Evolutionary conservation across 768 basidiomycete genomes (phyloP).

Genomic region (Termitomyces sp.): DNA sequence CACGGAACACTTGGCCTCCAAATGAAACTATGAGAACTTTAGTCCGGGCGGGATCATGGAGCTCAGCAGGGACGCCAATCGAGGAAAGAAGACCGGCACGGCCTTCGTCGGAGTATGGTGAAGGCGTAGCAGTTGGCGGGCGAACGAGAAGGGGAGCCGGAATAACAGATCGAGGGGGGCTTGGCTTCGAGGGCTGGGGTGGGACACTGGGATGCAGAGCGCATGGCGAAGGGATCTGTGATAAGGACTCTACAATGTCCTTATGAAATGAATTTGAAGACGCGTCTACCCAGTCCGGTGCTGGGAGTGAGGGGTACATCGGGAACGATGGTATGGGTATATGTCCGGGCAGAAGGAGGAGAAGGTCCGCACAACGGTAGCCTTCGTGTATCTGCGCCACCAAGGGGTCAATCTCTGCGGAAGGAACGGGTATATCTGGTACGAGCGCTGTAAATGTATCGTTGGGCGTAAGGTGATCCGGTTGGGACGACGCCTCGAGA

Average conservation of each 20-base stretch:
- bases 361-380: slow-evolving; percentile 65
- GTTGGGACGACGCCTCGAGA: slow-evolving; percentile 13
- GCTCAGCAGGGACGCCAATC: slow-evolving; percentile 50
- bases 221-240: slow-evolving; percentile 20
- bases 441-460: slow-evolving; percentile 23
- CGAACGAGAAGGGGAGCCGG: slow-evolving; percentile 69
- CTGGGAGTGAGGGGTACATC: slow-evolving; percentile 45
- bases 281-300: slow-evolving; percentile 57
- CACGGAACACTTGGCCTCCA: slow-evolving; percentile 69
- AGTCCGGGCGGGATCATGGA: slow-evolving; percentile 39
- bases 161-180: slow-evolving; percentile 30
- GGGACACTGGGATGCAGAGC: slow-evolving; percentile 38
- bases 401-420: slow-evolving; percentile 44
- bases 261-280: slow-evolving; percentile 37
- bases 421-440: slow-evolving; percentile 52
- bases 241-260: slow-evolving; percentile 38
- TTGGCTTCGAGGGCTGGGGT: slow-evolving; percentile 21
- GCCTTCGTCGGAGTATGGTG: slow-evolving; percentile 47
- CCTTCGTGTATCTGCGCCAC: slow-evolving; percentile 60
- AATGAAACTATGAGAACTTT: slow-evolving; percentile 77
- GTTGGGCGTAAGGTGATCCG: slow-evolving; percentile 6
- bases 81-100: slow-evolving; percentile 47
- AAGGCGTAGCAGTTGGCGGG: slow-evolving; percentile 32
- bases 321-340: slow-evolving; percentile 77
- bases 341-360: slow-evolving; percentile 63